Conservation (phyloP, 1,284 basidiomycete species). For the Fomitiporia mediterranea region DNA sequence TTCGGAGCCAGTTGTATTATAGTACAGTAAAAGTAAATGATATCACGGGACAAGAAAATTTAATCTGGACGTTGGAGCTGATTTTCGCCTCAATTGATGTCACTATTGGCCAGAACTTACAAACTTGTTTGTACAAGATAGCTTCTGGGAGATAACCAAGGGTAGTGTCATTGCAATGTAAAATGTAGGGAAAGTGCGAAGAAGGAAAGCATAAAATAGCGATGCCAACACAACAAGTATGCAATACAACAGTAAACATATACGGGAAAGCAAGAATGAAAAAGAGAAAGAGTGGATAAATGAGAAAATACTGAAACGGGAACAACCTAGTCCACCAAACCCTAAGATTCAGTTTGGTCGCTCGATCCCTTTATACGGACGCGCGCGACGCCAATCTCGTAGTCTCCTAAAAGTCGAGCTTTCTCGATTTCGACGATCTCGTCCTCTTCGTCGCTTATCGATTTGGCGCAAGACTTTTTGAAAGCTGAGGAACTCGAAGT, state of each 20-base stretch:
- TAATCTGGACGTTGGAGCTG: too few relatives aligned
- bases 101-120: too few relatives aligned
- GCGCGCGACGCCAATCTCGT: constrained; percentile 13
- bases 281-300: neutral
- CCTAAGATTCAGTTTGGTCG: neutral
- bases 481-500: neutral
- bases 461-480: neutral
- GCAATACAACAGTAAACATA: neutral
- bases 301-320: neutral
- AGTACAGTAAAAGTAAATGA: too few relatives aligned
- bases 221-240: neutral
- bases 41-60: too few relatives aligned
- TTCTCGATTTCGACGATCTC: neutral
- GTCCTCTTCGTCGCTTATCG: neutral
- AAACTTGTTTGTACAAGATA: too few relatives aligned
- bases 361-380: neutral
- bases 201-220: neutral
- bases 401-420: neutral
- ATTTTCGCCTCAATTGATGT: too few relatives aligned
- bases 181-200: too few relatives aligned
- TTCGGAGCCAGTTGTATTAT: too few relatives aligned
- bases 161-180: too few relatives aligned
- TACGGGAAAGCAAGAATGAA: neutral
- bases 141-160: too few relatives aligned
- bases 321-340: neutral